These are phyloP conservation scores for Phoma herbarum DNA, from an alignment of 2,329 filamentous ascomycete genomes.

Conservation along the genomic window DNA sequence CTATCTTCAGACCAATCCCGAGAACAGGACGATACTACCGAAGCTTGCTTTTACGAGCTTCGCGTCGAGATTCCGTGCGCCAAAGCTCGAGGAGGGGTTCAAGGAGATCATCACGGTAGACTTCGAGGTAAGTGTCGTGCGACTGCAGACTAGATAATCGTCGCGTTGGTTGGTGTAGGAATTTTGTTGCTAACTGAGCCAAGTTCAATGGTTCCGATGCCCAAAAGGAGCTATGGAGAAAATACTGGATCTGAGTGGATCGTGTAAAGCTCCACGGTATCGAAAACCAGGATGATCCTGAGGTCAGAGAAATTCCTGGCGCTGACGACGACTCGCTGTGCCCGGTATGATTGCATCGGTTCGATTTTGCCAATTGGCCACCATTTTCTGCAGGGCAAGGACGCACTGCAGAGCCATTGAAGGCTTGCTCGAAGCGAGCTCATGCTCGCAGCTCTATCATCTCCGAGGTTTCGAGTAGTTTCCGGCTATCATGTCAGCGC, in stretches of 20 bases:
- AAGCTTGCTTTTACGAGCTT: slow-evolving; percentile 83
- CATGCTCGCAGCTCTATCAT: slow-evolving; percentile 32
- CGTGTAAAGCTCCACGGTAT: slow-evolving; percentile 7
- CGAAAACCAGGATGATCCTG: slow-evolving; percentile 18
- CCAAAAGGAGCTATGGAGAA: slow-evolving; percentile 75
- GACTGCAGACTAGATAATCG: slow-evolving; percentile 9
- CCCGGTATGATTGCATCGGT: slow-evolving; percentile 1
- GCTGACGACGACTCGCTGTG: slow-evolving; percentile 28
- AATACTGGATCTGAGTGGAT: slow-evolving; percentile 72
- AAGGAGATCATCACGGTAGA: slow-evolving; percentile 77
- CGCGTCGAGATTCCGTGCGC: slow-evolving; percentile 74
- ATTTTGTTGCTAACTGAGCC: slow-evolving; percentile 33
- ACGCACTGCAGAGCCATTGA: slow-evolving; percentile 4
- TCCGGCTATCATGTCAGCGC: slow-evolving; percentile 14
- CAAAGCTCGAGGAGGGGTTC: slow-evolving; percentile 80
- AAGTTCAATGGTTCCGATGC: slow-evolving; percentile 73
- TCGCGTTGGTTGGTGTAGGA: background rate
- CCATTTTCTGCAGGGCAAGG: slow-evolving; percentile 10
- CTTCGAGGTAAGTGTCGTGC: slow-evolving; percentile 66
- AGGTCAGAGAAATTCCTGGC: slow-evolving; percentile 15
- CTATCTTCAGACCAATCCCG: slow-evolving; percentile 75
- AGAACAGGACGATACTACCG: slow-evolving; percentile 76
- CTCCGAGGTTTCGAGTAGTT: slow-evolving; percentile 7
- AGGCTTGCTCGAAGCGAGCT: slow-evolving; percentile 24
- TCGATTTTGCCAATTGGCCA: slow-evolving; percentile 20